A percentile compares a stretch with the other conserved stretches of the same genome.
phyloP scores from a whole-genome alignment of 1,284 basidiomycete genomes.

The Ganoderma sinense region DNA sequence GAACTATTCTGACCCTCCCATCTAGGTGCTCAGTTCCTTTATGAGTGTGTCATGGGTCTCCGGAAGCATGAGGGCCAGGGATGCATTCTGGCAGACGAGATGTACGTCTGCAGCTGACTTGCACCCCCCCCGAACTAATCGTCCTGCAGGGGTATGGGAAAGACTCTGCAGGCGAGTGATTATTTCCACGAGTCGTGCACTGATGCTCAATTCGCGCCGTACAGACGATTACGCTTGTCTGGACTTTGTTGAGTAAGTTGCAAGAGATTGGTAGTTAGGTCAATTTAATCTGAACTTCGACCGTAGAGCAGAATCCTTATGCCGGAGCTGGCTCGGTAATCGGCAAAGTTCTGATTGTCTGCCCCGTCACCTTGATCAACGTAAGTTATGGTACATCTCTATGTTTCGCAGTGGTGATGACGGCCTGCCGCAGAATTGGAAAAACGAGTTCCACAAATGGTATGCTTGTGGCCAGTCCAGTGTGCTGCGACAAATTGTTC shows the following conservation, averaged over 20 bases:
- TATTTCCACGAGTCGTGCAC: too few relatives aligned
- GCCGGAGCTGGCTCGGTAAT: slow-evolving; percentile 63
- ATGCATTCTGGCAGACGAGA: slow-evolving; percentile 97
- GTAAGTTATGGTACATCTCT: slow-evolving; percentile 49
- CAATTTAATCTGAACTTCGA: background rate
- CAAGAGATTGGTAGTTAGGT: background rate
- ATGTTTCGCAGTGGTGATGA: background rate
- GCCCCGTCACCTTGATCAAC: slow-evolving; percentile 91
- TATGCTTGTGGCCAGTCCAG: slow-evolving; percentile 29
- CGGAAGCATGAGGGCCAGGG: slow-evolving; percentile 89
- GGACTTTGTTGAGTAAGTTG: slow-evolving; percentile 85
- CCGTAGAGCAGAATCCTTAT: slow-evolving; percentile 86
- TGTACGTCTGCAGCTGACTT: slow-evolving; percentile 56
- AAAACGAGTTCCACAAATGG: slow-evolving; percentile 96
- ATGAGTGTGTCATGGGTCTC: slow-evolving; percentile 96
- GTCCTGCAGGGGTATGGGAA: slow-evolving; percentile 85
- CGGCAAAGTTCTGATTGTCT: slow-evolving; percentile 90
- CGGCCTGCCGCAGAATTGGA: slow-evolving; percentile 81
- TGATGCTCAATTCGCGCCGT: background rate
- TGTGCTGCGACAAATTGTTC: background rate
- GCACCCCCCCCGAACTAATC: background rate
- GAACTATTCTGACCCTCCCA: background rate
- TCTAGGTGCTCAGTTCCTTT: slow-evolving; percentile 87
- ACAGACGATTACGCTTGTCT: slow-evolving; percentile 88
- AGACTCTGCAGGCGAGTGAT: slow-evolving; percentile 79